Evolutionary conservation across 2,329 filamentous ascomycete species (phyloP).

Genomic region (Alternaria angustiovoidea): DNA sequence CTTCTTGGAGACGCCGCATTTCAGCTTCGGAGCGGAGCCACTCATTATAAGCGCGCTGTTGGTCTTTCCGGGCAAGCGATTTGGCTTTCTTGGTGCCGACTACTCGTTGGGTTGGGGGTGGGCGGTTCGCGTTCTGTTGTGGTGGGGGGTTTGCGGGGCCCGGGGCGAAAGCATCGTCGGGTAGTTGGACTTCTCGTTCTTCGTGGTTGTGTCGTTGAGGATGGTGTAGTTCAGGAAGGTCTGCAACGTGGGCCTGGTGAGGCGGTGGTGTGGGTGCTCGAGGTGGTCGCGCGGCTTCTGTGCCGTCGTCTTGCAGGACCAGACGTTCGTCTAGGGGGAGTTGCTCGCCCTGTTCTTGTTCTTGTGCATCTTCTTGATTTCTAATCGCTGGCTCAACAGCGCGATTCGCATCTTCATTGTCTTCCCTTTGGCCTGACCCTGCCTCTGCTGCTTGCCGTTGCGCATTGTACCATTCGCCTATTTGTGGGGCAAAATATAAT

Average conservation of each 20-base stretch:
- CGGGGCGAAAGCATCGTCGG: conserved; percentile 24
- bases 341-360: conserved; percentile 19
- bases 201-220: neutral
- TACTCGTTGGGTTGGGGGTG: conserved; percentile 37
- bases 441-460: conserved; percentile 21
- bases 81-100: conserved; percentile 61
- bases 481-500: conserved; percentile 58
- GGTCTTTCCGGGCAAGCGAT: conserved; percentile 56
- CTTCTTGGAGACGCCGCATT: conserved; percentile 53
- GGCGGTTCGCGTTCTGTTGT: conserved; percentile 24
- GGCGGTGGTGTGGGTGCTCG: conserved; percentile 42
- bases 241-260: conserved; percentile 13
- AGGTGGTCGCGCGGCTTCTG: conserved; percentile 15
- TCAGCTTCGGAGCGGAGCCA: conserved; percentile 60
- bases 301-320: conserved; percentile 34
- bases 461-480: conserved; percentile 52
- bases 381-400: neutral
- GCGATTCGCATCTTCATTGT: neutral
- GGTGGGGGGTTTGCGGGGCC: conserved; percentile 45
- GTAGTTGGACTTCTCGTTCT: neutral
- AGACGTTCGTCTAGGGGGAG: conserved; percentile 35
- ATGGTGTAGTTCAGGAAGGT: conserved; percentile 9
- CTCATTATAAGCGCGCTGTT: conserved; percentile 57
- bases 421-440: conserved; percentile 6
- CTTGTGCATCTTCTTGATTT: neutral